Evolutionary conservation across 176 grass and related monocot species (phyloP), one percentile per base, ranked within the genome.

Genomic region (Oryza coarctata): DNA sequence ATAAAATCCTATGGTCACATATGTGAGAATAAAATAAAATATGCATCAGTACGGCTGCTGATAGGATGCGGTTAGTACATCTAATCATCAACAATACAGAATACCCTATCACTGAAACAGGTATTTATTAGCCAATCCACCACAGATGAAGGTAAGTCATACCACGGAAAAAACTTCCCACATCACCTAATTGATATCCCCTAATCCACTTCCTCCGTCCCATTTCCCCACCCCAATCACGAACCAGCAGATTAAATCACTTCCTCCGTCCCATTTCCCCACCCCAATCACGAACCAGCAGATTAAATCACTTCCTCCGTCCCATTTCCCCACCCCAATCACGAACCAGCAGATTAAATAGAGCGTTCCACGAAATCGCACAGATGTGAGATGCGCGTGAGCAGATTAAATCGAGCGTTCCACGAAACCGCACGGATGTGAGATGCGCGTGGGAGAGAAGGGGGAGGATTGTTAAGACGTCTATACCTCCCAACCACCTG

Each of bases 401-500:
- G 27, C 32, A n/a, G n/a, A n/a, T 39, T 14, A 45, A 45, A 45
- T 15, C 43, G 13, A 45, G 43, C 12, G 41, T 13, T 8, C 23
- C 8, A 72, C 4, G 26, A 72, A 27, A 23, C 7, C 9, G 13
- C 40, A 3, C n/a, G 27, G 15, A 29, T 2, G 27, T 3, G 32
- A 81, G 9, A 65, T 6, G 31, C 7, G 43, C 20, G 0, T 80
- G 40, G 9, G 34, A 0, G 17, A 2, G 44, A 36, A 4, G 12
- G 3, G 63, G 12, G 28, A 38, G 39, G 32, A 10, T 60, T 0
- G 79, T 49, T 13, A 20, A 20, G 12, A 9, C 20, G 0, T 4
- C 20, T 20, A 61, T 77, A 97, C 94, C 94, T 94, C 31, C 92
- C 95, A 10, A 97, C 60, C 74, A 97, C 44, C 71, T 83, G 39